Percentiles rank a stretch among this genome's conserved stretches.
These are phyloP conservation scores for Neurospora sp. DNA, from an alignment of 495 filamentous ascomycete species.

Conservation along the genomic window DNA sequence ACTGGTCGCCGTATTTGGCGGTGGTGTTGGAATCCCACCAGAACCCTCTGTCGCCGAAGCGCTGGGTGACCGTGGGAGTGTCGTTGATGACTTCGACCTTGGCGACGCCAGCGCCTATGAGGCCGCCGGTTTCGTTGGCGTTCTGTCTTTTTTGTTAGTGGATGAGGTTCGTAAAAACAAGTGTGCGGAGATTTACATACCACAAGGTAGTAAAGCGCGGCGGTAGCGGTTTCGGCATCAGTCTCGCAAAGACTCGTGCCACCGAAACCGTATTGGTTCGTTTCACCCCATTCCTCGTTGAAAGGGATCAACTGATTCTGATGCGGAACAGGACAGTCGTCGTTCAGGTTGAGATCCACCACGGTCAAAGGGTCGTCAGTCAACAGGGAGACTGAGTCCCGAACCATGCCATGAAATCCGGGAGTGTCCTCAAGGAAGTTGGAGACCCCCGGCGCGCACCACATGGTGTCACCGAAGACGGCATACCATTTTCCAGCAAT, in stretches of 20 bases:
- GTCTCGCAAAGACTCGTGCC: constrained; percentile 27
- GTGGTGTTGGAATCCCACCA: constrained; percentile 20
- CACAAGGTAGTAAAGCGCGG: constrained; percentile 23
- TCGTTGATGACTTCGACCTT: constrained; percentile 20
- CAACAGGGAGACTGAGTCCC: constrained; percentile 20
- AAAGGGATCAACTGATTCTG: constrained; percentile 26
- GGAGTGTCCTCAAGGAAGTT: constrained; percentile 14
- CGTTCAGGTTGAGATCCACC: constrained; percentile 20
- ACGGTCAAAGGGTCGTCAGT: constrained; percentile 23
- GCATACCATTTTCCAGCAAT: constrained; percentile 28
- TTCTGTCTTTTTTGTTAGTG: constrained; percentile 13
- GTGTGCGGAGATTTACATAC: constrained; percentile 1
- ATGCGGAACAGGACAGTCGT: constrained; percentile 21
- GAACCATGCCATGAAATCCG: constrained; percentile 29
- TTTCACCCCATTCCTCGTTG: constrained; percentile 24
- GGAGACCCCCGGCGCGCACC: constrained; percentile 22
- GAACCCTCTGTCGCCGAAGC: constrained; percentile 22
- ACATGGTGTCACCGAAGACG: constrained; percentile 29
- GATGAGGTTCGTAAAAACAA: not conserved
- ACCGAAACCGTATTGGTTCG: constrained; percentile 22
- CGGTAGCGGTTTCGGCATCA: constrained; percentile 9
- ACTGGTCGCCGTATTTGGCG: constrained; percentile 26
- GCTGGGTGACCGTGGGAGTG: constrained; percentile 23
- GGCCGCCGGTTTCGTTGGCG: constrained; percentile 13
- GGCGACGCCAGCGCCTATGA: constrained; percentile 26